Evolutionary conservation across 768 basidiomycete genomes (phyloP), one percentile per base, ranked within the genome.

Genomic region (Boletus edulis): DNA sequence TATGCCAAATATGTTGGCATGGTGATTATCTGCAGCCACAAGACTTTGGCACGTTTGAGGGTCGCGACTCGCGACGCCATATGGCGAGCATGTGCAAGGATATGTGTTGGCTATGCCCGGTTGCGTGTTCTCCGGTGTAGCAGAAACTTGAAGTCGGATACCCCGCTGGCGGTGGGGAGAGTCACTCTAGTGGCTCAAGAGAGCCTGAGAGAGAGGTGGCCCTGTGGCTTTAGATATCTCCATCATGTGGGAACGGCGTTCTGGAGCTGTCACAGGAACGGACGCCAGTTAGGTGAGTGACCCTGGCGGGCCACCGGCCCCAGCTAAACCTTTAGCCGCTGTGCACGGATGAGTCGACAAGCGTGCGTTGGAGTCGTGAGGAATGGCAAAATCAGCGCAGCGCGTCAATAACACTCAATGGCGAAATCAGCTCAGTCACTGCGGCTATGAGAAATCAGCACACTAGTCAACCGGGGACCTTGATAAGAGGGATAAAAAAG

Each of bases 331-430:
- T 5, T 0, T 22, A 43, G 14, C 35, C 35, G 42, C n/a, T n/a
- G 24, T 27, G 24, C 15, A 9, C 29, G 6, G 40, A 13, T 55
- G 41, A 31, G 22, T 22, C 51, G 41, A n/a, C 32, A 39, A 39
- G 17, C 13, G 13, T 7, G 20, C 20, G 20, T n/a, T 27, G 24
- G 18, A 20, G 34, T 20, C n/a, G n/a, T 14, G 40, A 2, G 46
- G 51, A 65, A 67, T 70, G 24, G 68, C 68, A 4, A 69, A 69
- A 69, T 67, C 46, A 55, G 49, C 68, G 57, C 68, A 69, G 7
- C 37, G 27, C 37, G 14, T 18, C 15, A 11, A 5, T 13, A 29
- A 3, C n/a, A 32, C 1, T 56, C 51, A 68, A 71, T 69, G 49
- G 67, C 67, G 38, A 67, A 69, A 69, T 67, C 40, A 46, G 39